These are phyloP conservation scores for Pseudogymnoascus sp. DNA, from an alignment of 2,329 filamentous ascomycete species.

Conservation along the genomic window DNA sequence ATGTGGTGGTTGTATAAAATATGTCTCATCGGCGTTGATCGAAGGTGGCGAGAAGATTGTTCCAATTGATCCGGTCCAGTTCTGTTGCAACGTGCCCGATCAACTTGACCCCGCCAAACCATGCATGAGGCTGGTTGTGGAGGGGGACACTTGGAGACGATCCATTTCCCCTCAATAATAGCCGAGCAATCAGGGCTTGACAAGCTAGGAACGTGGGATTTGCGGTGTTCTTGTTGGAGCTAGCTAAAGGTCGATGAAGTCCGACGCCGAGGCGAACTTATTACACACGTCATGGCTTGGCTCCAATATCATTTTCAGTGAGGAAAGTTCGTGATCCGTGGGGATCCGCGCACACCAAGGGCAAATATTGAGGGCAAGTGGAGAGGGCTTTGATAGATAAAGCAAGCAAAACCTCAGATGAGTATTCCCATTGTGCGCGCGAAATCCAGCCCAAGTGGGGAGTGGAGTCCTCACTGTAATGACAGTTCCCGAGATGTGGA, in stretches of 20 bases:
- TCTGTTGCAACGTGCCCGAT: constrained; percentile 2
- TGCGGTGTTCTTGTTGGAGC: constrained; percentile 5
- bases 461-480: background rate
- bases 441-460: background rate
- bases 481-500: constrained; percentile 8
- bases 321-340: background rate
- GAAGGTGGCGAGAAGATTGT: background rate
- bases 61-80: constrained; percentile 4
- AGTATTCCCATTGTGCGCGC: background rate
- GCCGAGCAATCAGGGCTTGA: background rate
- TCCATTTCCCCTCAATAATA: constrained; percentile 8
- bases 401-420: background rate
- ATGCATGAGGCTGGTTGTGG: constrained; percentile 3
- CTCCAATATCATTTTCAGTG: background rate
- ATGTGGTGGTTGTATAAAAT: background rate
- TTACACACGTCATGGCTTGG: background rate
- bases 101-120: constrained; percentile 9
- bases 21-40: constrained; percentile 5
- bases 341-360: background rate
- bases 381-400: constrained; percentile 2
- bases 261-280: background rate
- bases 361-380: background rate
- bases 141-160: background rate
- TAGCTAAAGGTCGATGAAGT: background rate
- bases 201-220: constrained; percentile 6